These are phyloP conservation scores for Coemansia sp. DNA, from an alignment of 192 early-diverging fungal genomes.

Conservation along the genomic window DNA sequence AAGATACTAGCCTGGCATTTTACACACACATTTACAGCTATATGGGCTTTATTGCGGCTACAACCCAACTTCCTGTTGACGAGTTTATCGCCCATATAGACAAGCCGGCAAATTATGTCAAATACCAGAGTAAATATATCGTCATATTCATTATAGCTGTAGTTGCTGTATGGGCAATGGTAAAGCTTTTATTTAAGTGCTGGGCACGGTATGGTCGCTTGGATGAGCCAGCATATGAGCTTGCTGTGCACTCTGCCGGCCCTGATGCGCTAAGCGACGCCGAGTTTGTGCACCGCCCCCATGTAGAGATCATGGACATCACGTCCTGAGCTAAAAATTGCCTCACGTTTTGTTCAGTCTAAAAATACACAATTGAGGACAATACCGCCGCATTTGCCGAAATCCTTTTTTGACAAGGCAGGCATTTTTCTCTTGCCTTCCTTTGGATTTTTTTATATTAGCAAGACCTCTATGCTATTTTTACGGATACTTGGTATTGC, in stretches of 20 bases:
- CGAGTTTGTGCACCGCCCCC: background rate
- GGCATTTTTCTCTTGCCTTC: too few relatives aligned
- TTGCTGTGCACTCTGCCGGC: background rate
- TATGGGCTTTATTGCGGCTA: background rate
- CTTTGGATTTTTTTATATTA: too few relatives aligned
- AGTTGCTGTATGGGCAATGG: background rate
- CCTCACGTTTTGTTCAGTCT: background rate
- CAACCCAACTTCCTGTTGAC: background rate
- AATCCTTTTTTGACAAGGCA: too few relatives aligned
- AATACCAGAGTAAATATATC: background rate
- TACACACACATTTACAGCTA: conserved; percentile 2
- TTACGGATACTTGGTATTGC: background rate
- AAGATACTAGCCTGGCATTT: background rate
- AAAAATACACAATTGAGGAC: background rate
- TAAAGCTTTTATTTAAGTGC: background rate
- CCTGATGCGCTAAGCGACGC: background rate
- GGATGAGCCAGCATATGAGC: background rate
- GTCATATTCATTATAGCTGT: background rate
- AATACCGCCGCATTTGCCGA: too few relatives aligned
- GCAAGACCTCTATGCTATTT: background rate
- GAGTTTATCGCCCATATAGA: background rate
- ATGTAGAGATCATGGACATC: background rate
- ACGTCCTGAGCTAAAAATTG: background rate
- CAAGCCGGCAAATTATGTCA: background rate
- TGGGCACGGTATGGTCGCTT: background rate